Evolutionary conservation across 805 yeast genomes (phyloP).

Genomic region (Sugiyamaella boreocaroliniensis): DNA sequence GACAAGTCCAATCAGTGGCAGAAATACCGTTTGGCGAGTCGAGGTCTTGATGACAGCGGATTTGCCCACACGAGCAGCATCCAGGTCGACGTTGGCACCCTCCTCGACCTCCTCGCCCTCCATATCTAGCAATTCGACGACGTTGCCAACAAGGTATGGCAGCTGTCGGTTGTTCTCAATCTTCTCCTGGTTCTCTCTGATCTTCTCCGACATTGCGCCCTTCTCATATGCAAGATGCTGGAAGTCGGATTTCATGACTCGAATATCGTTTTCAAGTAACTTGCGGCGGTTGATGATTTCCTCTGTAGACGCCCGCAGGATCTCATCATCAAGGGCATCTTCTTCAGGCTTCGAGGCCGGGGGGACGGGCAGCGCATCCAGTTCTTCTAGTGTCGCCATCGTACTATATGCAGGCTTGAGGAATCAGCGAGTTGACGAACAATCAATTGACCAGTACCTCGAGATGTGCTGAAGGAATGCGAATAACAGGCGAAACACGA

Average conservation of each 20-base stretch:
- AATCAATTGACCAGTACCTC: too few relatives aligned
- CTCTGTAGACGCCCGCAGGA: constrained; percentile 65
- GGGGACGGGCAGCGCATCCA: constrained; percentile 46
- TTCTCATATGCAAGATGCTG: constrained; percentile 89
- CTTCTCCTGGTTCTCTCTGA: constrained; percentile 93
- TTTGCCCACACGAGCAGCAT: constrained; percentile 85
- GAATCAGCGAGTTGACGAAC: too few relatives aligned
- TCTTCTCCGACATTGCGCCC: constrained; percentile 84
- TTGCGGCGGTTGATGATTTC: constrained; percentile 83
- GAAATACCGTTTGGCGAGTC: constrained; percentile 92
- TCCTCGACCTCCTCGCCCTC: constrained; percentile 72
- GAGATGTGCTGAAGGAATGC: neutral
- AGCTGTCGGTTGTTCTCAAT: constrained; percentile 91
- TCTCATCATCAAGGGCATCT: constrained; percentile 73
- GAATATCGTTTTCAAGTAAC: constrained; percentile 87
- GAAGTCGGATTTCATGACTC: constrained; percentile 86
- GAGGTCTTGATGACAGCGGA: constrained; percentile 98
- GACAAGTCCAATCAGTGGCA: constrained; percentile 93
- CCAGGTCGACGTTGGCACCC: constrained; percentile 92
- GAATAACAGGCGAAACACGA: too few relatives aligned
- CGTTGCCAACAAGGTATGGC: constrained; percentile 94
- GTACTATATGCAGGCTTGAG: neutral
- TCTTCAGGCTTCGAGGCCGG: constrained; percentile 30
- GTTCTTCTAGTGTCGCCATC: constrained; percentile 83
- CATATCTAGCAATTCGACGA: constrained; percentile 87